phyloP scores from a whole-genome alignment of 768 basidiomycete species.

The Pholiota microspora region DNA sequence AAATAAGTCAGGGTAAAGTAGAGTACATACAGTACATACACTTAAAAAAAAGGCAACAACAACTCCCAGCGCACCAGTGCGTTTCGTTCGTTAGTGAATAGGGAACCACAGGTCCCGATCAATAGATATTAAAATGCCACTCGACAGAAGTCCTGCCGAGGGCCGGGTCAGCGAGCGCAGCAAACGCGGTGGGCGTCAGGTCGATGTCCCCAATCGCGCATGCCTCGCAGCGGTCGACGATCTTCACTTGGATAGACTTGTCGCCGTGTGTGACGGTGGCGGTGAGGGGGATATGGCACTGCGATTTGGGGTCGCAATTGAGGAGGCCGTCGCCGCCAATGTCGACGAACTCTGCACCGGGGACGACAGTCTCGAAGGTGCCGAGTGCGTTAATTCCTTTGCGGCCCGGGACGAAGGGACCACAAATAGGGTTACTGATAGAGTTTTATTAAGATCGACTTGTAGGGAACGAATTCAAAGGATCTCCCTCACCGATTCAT shows the following conservation, averaged over 20 bases:
- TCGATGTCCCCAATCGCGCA: conserved; percentile 14
- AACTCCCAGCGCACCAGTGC: background rate
- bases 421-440: conserved; percentile 13
- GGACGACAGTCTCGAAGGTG: conserved; percentile 10
- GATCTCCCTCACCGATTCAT: conserved; percentile 9
- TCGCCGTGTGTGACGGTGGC: conserved; percentile 14
- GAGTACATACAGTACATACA: too few species aligned
- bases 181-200: conserved; percentile 12
- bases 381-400: conserved; percentile 9
- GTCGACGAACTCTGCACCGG: conserved; percentile 11
- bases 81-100: background rate
- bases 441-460: background rate
- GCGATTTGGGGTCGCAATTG: conserved; percentile 8
- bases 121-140: conserved; percentile 13
- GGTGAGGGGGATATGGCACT: conserved; percentile 15
- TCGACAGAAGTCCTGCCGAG: conserved; percentile 11
- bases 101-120: background rate
- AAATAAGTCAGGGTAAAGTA: too few species aligned
- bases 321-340: conserved; percentile 14
- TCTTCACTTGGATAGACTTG: conserved; percentile 16
- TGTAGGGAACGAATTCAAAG: background rate
- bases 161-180: conserved; percentile 10
- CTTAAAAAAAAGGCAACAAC: background rate
- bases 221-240: conserved; percentile 16
- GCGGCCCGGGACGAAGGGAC: conserved; percentile 13